Conservation (phyloP, 2,329 filamentous ascomycete genomes). For the Claviceps sp. region DNA sequence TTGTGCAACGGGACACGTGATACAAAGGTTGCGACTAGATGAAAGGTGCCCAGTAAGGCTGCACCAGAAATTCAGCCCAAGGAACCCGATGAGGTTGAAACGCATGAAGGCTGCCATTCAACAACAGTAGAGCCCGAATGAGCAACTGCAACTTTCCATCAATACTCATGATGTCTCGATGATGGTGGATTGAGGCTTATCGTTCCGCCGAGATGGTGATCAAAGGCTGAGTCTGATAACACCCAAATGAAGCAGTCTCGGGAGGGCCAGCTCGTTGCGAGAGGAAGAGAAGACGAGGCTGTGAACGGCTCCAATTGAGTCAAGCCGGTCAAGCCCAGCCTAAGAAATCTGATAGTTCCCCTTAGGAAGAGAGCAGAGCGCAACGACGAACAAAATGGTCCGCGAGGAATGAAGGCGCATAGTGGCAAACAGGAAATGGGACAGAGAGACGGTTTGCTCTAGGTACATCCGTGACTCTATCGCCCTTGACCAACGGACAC, state of each 20-base stretch:
- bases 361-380: neutral
- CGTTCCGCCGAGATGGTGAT: neutral
- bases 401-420: neutral
- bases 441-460: neutral
- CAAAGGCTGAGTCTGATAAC: neutral
- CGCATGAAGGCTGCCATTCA: neutral
- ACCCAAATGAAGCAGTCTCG: neutral
- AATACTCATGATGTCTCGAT: neutral
- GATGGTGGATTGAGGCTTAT: neutral
- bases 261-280: neutral
- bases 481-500: neutral
- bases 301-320: neutral
- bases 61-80: constrained; percentile 1
- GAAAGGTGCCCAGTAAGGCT: neutral
- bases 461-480: neutral
- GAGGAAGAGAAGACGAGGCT: neutral
- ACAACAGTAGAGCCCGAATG: neutral
- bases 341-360: too few species aligned
- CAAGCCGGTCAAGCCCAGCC: neutral
- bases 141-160: neutral
- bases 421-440: neutral
- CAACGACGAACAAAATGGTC: neutral
- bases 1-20: constrained; percentile 2
- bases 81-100: neutral
- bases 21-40: neutral